Base-by-base conservation (phyloP, 2,329 filamentous ascomycete genomes). In the Mollisiaceae sp. region DNA sequence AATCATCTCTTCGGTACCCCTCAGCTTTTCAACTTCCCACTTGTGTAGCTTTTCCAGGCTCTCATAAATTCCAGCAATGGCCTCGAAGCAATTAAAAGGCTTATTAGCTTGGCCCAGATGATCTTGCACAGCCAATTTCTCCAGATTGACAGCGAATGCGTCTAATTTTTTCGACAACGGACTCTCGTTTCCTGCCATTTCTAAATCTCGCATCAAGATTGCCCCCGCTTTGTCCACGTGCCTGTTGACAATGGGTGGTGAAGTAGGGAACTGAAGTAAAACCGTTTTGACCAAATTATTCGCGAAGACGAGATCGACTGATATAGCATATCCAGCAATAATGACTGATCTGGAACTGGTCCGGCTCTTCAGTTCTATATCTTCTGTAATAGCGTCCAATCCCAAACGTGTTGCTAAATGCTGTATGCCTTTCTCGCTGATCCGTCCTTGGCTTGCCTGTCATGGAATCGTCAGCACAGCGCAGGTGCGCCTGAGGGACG, bases 351-450 rank as follows among this genome's bases (percentile, higher is more conserved):
- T 80, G 70, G 83, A 85, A 47, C 80, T 80, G 20, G 82, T 81
- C 35, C 79, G 79, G 20, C 79, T 78, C 36, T 80, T 81, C 52
- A 78, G 81, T 55, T 81, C 74, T 35, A 82, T 81, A 70, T 90
- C 87, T 12, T 54, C 24, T 79, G 86, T 88, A 14, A 89, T 77
- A 63, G 82, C 83, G 67, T 90, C 88, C 45, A 91, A 79, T n/a
- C 89, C 90, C 62, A 89, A 82, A 62, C 86, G 83, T 71, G 86
- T 85, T 9, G 88, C 89, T 36, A 94, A 79, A 62, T 90, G 83
- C 75, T 91, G 88, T n/a, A 95, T 81, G 2, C 90, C 90, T 36
- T 90, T 87, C 73, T 92, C 89, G 70, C 90, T 92, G 43, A 94
- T 87, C 47, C 88, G 80, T 4, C 90, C 90, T 68, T 86, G 86